Evolutionary conservation across 192 early-diverging fungal species (phyloP), one percentile per base, ranked within the genome.

Genomic region (Coemansia sp.): DNA sequence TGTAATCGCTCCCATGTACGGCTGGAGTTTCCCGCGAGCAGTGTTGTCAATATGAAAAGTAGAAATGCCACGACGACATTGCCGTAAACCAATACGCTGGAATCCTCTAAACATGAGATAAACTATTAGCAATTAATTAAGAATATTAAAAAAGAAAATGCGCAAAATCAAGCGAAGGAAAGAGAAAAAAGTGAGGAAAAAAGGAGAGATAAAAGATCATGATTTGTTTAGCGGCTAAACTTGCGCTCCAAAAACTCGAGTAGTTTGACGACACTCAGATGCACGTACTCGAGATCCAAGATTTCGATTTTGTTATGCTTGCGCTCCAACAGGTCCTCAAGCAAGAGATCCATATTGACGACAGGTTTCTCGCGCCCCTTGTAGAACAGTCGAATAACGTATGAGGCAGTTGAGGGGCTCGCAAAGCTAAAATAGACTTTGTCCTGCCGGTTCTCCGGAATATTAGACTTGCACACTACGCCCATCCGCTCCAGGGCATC

Each of bases 271-370:
- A 98, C 94, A 64, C 92, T 93, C 34, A 98, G 85, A 57, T 94
- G 91, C 27, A 98, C 94, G 67, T 95, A 96, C 84, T 96, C 95
- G 10, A 98, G 84, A 76, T 98, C 95, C 23, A 98, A 76, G 23
- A 92, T 76, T 60, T 92, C 81, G 8, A 94, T 89, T 37, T 94
- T 93, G 72, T 93, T 88, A 81, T 95, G 94, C 89, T 98, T 95
- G 87, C 91, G 91, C 75, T 91, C 91, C 45, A 92, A 71, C 65
- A 94, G 67, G 72, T 94, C 91, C 72, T 92, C 91, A 50, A 98
- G 80, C 63, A 95, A 91, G 67, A 98, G 86, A 75, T 98, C 95
- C 95, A 98, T 98, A 80, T 95, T 94, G 66, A 98, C 73, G 38
- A 98, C 95, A 0, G 95, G 88, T 62, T 94, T 93, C 44, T 96